Evolutionary conservation across 1,139 yeast genomes (phyloP).

Genomic region (Yamadazyma conglobata): DNA sequence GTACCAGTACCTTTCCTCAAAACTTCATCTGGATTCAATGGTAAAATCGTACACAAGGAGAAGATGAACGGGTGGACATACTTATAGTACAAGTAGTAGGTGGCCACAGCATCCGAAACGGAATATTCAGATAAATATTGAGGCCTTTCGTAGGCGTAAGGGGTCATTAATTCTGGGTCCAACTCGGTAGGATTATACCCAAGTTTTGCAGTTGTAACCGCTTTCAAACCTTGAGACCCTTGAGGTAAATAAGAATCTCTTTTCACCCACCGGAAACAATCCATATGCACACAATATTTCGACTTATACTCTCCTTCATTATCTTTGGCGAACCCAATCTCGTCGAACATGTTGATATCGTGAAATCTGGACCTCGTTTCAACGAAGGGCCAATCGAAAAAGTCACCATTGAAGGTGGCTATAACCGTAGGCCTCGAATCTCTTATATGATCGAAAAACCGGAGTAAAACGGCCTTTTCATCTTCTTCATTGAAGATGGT

Average conservation of each 20-base stretch:
- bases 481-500: conserved; percentile 87
- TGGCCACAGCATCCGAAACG: conserved; percentile 98
- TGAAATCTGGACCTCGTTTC: conserved; percentile 82
- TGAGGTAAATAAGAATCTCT: conserved; percentile 97
- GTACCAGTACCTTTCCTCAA: conserved; percentile 98
- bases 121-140: conserved; percentile 93
- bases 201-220: conserved; percentile 92
- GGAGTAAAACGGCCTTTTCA: conserved; percentile 66
- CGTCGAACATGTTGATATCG: conserved; percentile 85
- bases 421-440: conserved; percentile 91
- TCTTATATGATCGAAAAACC: conserved; percentile 87
- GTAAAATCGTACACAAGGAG: conserved; percentile 92
- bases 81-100: conserved; percentile 92
- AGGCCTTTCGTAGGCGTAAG: conserved; percentile 92
- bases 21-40: conserved; percentile 94
- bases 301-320: conserved; percentile 91
- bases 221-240: conserved; percentile 97
- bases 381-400: conserved; percentile 98
- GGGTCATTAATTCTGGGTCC: conserved; percentile 98
- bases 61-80: conserved; percentile 97
- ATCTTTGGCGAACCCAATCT: conserved; percentile 91
- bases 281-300: conserved; percentile 93
- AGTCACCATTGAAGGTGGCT: conserved; percentile 97
- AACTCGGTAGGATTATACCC: conserved; percentile 96
- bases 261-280: conserved; percentile 98